Percentiles rank a stretch among this genome's conserved stretches.
phyloP scores from a whole-genome alignment of 2,329 filamentous ascomycete genomes.

The Arthrobotrys megalospora region DNA sequence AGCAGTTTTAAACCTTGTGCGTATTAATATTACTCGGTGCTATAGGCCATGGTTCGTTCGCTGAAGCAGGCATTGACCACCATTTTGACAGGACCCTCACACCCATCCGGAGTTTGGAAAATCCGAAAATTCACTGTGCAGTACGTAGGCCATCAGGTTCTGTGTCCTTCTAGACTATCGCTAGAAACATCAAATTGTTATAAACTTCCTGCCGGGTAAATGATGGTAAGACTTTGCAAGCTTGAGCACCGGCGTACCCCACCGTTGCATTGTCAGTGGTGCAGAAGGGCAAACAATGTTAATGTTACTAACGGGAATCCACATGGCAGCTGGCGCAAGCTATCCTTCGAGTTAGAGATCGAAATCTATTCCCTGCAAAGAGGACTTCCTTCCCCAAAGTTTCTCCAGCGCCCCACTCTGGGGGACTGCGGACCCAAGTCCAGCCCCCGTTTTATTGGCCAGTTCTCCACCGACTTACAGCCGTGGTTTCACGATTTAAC shows the following conservation, averaged over 20 bases:
- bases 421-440: slow-evolving; percentile 23
- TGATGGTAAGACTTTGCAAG: not conserved
- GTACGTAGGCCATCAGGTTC: not conserved
- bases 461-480: slow-evolving; percentile 39
- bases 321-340: slow-evolving; percentile 17
- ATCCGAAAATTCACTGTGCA: slow-evolving; percentile 17
- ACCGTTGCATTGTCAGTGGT: slow-evolving; percentile 7
- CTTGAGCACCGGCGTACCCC: not conserved
- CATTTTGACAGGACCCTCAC: slow-evolving; percentile 5
- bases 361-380: slow-evolving; percentile 1
- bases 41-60: slow-evolving; percentile 27
- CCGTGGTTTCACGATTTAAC: slow-evolving; percentile 60
- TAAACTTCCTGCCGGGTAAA: slow-evolving; percentile 25
- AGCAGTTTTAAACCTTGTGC: slow-evolving; percentile 42
- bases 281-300: slow-evolving; percentile 13
- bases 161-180: slow-evolving; percentile 21
- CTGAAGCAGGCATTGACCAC: slow-evolving; percentile 12
- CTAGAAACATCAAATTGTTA: slow-evolving; percentile 33
- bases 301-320: slow-evolving; percentile 11
- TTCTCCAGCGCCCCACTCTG: slow-evolving; percentile 44
- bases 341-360: slow-evolving; percentile 11
- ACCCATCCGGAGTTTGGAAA: slow-evolving; percentile 24
- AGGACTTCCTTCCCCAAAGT: slow-evolving; percentile 34
- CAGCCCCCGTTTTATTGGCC: slow-evolving; percentile 35
- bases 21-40: slow-evolving; percentile 33